Evolutionary conservation across 2,329 filamentous ascomycete genomes (phyloP).

Genomic region (Dothideomycetes sp.): DNA sequence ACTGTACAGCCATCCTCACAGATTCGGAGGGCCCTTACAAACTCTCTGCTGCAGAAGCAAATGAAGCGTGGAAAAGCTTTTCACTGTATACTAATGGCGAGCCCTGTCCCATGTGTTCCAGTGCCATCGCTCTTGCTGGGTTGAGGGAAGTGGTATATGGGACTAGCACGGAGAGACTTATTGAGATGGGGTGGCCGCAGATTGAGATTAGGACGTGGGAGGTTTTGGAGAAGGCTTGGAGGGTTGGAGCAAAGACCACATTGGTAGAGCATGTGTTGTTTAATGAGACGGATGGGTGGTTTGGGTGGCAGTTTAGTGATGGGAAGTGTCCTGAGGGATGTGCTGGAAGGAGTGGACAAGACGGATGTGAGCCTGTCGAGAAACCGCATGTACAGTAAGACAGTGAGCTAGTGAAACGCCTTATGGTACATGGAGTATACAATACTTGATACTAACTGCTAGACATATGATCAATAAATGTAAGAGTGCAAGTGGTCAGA

Average conservation of each 20-base stretch:
- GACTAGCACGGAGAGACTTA: constrained; percentile 40
- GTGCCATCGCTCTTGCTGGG: constrained; percentile 47
- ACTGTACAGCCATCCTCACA: constrained; percentile 43
- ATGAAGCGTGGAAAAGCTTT: constrained; percentile 39
- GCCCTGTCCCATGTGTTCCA: constrained; percentile 50
- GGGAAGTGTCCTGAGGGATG: constrained; percentile 31
- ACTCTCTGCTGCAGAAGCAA: constrained; percentile 32
- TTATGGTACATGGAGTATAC: too few relatives aligned
- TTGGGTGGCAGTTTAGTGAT: constrained; percentile 45
- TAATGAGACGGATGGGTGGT: constrained; percentile 47
- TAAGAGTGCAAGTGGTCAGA: too few relatives aligned
- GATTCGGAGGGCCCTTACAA: constrained; percentile 38
- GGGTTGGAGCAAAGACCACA: constrained; percentile 29
- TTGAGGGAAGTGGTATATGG: constrained; percentile 49
- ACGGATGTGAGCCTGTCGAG: not conserved
- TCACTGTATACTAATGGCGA: constrained; percentile 50
- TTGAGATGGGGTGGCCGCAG: constrained; percentile 43
- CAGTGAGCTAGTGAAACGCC: too few relatives aligned
- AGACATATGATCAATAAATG: too few relatives aligned
- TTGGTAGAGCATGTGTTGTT: constrained; percentile 39
- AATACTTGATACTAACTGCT: too few relatives aligned
- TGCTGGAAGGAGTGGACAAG: constrained; percentile 13
- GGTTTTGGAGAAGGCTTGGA: constrained; percentile 37
- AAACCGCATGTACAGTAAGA: too few relatives aligned
- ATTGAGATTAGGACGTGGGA: constrained; percentile 40